Evolutionary conservation across 2,329 filamentous ascomycete genomes (phyloP), one percentile per base, ranked within the genome.

Genomic region (Cladosporium phlei): DNA sequence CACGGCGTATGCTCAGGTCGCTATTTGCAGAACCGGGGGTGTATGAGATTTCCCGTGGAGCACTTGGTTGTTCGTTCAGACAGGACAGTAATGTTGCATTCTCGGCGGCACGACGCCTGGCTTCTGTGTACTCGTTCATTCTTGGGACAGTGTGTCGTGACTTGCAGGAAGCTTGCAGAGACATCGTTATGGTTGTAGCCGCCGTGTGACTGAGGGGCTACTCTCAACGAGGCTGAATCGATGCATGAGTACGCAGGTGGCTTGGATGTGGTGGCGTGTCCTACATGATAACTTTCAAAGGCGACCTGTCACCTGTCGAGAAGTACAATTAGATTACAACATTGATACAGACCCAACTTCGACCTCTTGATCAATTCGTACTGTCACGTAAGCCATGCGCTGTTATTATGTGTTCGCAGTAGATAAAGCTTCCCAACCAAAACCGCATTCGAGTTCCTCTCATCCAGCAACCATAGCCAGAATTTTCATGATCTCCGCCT

Each of bases 401-500:
- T n/a, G n/a, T n/a, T n/a, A n/a, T n/a, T n/a, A n/a, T n/a, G n/a
- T n/a, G n/a, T n/a, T n/a, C n/a, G n/a, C n/a, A n/a, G n/a, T n/a
- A n/a, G n/a, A n/a, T n/a, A n/a, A n/a, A n/a, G n/a, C n/a, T n/a
- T n/a, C n/a, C n/a, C n/a, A n/a, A n/a, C n/a, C n/a, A n/a, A n/a
- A n/a, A n/a, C n/a, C n/a, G n/a, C n/a, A n/a, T n/a, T n/a, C n/a
- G n/a, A n/a, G n/a, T n/a, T n/a, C n/a, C 24, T 25, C 11, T 34
- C 32, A 44, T 10, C 19, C 29, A n/a, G 20, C 20, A 14, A 46
- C 34, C 47, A 68, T 66, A 32, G 71, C 63, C 52, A 80, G 56
- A 48, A 80, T 77, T 58, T 78, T 72, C 54, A 74, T 51, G 4
- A 79, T 73, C 54, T 76, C 70, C 20, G 60, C 60, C 55, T 73